Base-by-base conservation (phyloP, 768 basidiomycete species). In the Sporobolomyces pararoseus region DNA sequence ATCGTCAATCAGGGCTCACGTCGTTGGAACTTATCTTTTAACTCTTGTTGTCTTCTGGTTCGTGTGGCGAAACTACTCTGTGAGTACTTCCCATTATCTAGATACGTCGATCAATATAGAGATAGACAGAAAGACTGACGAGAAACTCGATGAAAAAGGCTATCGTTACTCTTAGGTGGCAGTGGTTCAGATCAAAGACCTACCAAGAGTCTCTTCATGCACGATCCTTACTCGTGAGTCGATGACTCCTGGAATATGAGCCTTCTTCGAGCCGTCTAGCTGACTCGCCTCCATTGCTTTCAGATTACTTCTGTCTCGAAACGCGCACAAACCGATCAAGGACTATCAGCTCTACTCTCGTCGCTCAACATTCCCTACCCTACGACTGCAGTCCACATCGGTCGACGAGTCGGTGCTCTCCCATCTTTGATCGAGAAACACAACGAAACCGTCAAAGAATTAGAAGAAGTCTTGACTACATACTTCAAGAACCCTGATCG, bases 141-240 rank as follows among this genome's bases (percentile, higher is more conserved):
- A 14, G 21, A 13, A 14, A 6, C 46, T 14, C 6, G 13, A 21
- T 47, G 12, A 47, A 47, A 42, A 12, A 60, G 46, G 70, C 64
- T 2, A 90, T 98, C 84, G 82, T 97, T 60, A 81, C 80, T 50
- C 86, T 99, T 2, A 88, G 95, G 4, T 84, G 85, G 72, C 82
- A 84, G 39, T 99, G 91, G 89, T 98, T 93, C 83, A 76, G 82
- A 51, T 80, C 80, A 5, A 77, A 79, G 17, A 81, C 81, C 35
- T 94, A 96, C 80, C 83, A 88, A 59, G 84, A 88, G 70, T 89
- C 89, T 2, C 96, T 98, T 83, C 93, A 96, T 77, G 91, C 94
- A 1, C 86, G 96, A 44, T 97, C 95, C 0, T 84, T 99, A 62
- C 86, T 90, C 78, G 76, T 76, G 27, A n/a, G 27, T 29, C 44